Evolutionary conservation across 805 yeast genomes (phyloP), one percentile per base, ranked within the genome.

Genomic region (Lachancea lanzarotensis): DNA sequence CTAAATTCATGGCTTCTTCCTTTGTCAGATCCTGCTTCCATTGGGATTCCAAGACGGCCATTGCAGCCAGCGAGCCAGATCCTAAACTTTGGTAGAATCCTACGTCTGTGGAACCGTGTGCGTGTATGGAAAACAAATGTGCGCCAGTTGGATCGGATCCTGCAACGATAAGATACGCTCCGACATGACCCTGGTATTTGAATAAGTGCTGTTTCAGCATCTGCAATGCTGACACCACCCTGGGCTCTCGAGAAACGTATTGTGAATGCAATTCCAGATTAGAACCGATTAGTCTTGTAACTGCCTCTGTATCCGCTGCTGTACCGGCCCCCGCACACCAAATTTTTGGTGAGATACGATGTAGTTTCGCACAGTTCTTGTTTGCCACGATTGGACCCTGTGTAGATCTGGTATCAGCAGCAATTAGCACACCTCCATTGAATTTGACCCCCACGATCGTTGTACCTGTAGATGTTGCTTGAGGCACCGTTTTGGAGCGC

Each of bases 291-390:
- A 93, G 74, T 66, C 89, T 96, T 4, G 98, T 93, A 33, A 93
- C 98, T 81, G 89, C 88, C 66, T 93, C 98, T 11, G 97, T 93
- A 65, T 93, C 98, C 7, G 98, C 98, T 26, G 98, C 98, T n/a
- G 98, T 93, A 66, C 98, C 98, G 2, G 98, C 98, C 59, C 98
- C 98, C 42, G 98, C 98, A 80, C 98, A 91, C 97, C 97, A 91
- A 63, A 90, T 89, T 60, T 76, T 78, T 9, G 97, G 96, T 6
- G 96, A 77, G 52, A 90, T 74, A 55, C 95, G 72, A 69, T 91
- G 97, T 52, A 93, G 74, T 68, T 91, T 91, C 62, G 89, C 96
- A 74, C 97, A 90, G 71, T 93, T 93, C 73, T 93, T 93, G 70
- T 93, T 98, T 7, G 98, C 98, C 30, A 93, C 98, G 55, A 93